Conservation (phyloP, 352 stramenopile species). For the Pythium oligandrum region DNA sequence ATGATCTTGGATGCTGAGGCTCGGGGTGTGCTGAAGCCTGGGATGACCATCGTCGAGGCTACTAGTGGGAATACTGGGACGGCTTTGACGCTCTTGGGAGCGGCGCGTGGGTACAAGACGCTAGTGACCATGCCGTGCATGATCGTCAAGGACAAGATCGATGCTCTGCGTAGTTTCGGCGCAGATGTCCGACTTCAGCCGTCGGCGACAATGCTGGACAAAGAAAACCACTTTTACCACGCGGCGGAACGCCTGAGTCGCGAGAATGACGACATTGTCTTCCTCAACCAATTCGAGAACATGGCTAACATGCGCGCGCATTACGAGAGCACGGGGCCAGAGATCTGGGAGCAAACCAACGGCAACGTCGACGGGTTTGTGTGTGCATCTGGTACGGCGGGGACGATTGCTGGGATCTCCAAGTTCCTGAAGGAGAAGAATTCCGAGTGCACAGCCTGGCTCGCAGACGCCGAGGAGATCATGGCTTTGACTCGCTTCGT, state of each 20-base stretch:
- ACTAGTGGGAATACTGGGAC: slow-evolving; percentile 92
- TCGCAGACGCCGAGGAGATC: slow-evolving; percentile 76
- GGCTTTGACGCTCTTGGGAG: slow-evolving; percentile 85
- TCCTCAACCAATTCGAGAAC: slow-evolving; percentile 79
- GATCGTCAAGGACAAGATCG: slow-evolving; percentile 67
- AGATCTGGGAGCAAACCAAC: slow-evolving; percentile 87
- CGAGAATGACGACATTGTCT: slow-evolving; percentile 33
- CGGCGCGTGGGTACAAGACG: slow-evolving; percentile 80
- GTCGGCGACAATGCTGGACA: slow-evolving; percentile 55
- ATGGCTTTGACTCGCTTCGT: slow-evolving; percentile 84
- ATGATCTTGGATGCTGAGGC: slow-evolving; percentile 90
- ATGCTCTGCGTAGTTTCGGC: slow-evolving; percentile 74
- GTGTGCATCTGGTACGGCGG: slow-evolving; percentile 86
- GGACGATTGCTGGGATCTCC: slow-evolving; percentile 90
- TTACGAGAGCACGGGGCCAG: slow-evolving; percentile 74
- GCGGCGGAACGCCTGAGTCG: slow-evolving; percentile 43
- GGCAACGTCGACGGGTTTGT: slow-evolving; percentile 91
- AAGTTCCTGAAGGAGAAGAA: slow-evolving; percentile 92
- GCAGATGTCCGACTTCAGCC: slow-evolving; percentile 59
- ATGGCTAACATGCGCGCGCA: slow-evolving; percentile 66
- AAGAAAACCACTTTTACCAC: slow-evolving; percentile 75
- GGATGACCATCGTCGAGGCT: slow-evolving; percentile 66
- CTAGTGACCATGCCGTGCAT: slow-evolving; percentile 75
- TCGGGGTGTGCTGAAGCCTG: slow-evolving; percentile 70
- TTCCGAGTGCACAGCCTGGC: slow-evolving; percentile 41